Percentiles rank a stretch among this genome's conserved stretches.
These are phyloP conservation scores for Aspergillus cejpii DNA, from an alignment of 2,329 filamentous ascomycete genomes.

Conservation along the genomic window DNA sequence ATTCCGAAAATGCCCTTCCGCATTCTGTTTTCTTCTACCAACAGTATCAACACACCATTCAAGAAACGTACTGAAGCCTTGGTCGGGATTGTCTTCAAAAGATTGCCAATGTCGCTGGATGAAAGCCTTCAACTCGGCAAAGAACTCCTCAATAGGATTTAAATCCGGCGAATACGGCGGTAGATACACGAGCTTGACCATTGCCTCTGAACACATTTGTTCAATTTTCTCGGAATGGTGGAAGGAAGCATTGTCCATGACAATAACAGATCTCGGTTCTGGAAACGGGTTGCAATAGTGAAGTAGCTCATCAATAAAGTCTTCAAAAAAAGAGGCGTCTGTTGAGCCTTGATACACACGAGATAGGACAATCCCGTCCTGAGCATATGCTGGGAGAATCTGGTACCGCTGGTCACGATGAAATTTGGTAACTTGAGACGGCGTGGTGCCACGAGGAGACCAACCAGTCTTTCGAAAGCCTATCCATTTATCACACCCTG, in stretches of 20 bases:
- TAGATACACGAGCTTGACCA: slow-evolving; percentile 29
- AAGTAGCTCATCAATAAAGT: slow-evolving; percentile 27
- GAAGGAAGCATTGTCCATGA: slow-evolving; percentile 29
- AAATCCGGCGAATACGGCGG: slow-evolving; percentile 33
- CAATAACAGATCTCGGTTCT: slow-evolving; percentile 26
- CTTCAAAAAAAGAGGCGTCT: slow-evolving; percentile 24
- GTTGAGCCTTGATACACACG: slow-evolving; percentile 27
- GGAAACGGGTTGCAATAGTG: slow-evolving; percentile 21
- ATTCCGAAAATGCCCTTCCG: slow-evolving; percentile 24
- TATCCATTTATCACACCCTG: slow-evolving; percentile 31
- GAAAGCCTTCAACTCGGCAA: slow-evolving; percentile 32
- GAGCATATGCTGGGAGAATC: slow-evolving; percentile 29
- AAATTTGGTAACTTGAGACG: slow-evolving; percentile 18
- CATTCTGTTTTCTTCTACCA: slow-evolving; percentile 18
- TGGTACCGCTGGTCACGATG: slow-evolving; percentile 21
- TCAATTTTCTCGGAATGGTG: slow-evolving; percentile 22
- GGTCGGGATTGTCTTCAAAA: slow-evolving; percentile 14
- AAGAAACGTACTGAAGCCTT: slow-evolving; percentile 20
- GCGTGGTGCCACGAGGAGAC: slow-evolving; percentile 23
- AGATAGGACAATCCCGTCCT: slow-evolving; percentile 26
- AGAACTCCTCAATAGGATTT: slow-evolving; percentile 35
- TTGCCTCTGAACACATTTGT: slow-evolving; percentile 24
- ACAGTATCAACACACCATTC: slow-evolving; percentile 26
- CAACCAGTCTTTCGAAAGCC: slow-evolving; percentile 30
- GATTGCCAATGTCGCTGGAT: slow-evolving; percentile 27